phyloP scores from a whole-genome alignment of 83 land plant species.

The Picea engelmannii region DNA sequence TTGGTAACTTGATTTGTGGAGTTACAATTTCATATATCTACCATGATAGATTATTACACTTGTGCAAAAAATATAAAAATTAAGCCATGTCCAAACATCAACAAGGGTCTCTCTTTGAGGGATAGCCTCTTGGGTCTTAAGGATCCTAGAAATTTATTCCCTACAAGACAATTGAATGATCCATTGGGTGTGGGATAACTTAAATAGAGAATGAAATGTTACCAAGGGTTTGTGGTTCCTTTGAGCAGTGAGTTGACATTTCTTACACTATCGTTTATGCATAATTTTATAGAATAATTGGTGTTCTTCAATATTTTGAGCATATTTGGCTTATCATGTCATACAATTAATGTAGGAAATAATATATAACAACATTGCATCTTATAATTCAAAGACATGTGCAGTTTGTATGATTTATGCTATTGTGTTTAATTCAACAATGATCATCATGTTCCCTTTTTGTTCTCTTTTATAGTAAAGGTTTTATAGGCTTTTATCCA shows the following conservation, averaged over 20 bases:
- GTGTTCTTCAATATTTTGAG: background rate
- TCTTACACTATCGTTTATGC: background rate
- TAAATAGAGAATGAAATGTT: slow-evolving; percentile 78
- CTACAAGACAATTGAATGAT: slow-evolving; percentile 59
- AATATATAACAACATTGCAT: background rate
- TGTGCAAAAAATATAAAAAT: slow-evolving; percentile 48
- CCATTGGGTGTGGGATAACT: slow-evolving; percentile 66
- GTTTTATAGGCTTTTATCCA: background rate
- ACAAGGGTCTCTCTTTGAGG: slow-evolving; percentile 67
- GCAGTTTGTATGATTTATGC: background rate
- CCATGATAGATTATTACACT: slow-evolving; percentile 46
- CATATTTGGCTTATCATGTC: background rate
- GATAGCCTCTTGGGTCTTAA: slow-evolving; percentile 72
- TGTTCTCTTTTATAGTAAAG: too few species aligned
- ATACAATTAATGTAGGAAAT: background rate
- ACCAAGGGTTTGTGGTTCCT: slow-evolving; percentile 64
- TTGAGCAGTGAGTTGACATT: slow-evolving; percentile 47
- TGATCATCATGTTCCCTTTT: background rate
- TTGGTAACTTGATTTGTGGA: background rate
- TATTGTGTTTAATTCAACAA: background rate
- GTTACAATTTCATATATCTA: background rate
- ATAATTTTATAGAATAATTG: background rate
- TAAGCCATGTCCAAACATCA: slow-evolving; percentile 81
- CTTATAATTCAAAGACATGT: background rate
- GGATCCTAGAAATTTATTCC: slow-evolving; percentile 74